phyloP scores from a whole-genome alignment of 306 rosid genomes.

The Rubus parviflorus region DNA sequence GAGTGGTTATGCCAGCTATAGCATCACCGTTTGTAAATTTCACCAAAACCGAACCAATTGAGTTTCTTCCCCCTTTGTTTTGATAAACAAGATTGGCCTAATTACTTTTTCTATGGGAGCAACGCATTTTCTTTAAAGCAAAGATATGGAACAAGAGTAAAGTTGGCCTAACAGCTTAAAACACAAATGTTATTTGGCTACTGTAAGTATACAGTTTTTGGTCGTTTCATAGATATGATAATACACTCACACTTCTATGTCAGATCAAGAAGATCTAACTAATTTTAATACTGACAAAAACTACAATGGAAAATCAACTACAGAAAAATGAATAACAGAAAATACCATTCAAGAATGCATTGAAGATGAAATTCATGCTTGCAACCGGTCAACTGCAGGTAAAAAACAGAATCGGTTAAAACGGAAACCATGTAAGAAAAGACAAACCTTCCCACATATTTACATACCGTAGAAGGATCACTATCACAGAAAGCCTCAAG shows the following conservation, averaged over 20 bases:
- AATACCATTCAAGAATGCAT: constrained; percentile 93
- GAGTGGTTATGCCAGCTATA: background rate
- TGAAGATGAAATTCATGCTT: constrained; percentile 97
- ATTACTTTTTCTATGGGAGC: background rate
- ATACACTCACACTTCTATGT: background rate
- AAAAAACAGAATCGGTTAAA: constrained; percentile 15
- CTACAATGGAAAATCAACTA: background rate
- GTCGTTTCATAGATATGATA: background rate
- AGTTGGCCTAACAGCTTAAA: background rate
- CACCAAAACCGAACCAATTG: background rate
- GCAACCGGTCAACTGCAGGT: constrained; percentile 78
- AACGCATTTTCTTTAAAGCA: background rate
- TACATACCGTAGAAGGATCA: constrained; percentile 83
- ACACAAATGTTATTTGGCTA: constrained; percentile 3
- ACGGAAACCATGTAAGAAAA: constrained; percentile 12
- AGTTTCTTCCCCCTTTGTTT: background rate
- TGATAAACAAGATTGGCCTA: background rate
- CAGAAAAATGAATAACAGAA: constrained; percentile 8
- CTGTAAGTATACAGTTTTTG: background rate
- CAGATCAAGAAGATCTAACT: background rate
- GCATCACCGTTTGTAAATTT: background rate
- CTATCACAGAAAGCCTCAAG: constrained; percentile 80
- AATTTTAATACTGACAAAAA: background rate
- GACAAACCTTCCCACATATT: constrained; percentile 3
- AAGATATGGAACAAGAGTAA: background rate